phyloP scores from a whole-genome alignment of 768 basidiomycete species.

The Amanita rubescens region DNA sequence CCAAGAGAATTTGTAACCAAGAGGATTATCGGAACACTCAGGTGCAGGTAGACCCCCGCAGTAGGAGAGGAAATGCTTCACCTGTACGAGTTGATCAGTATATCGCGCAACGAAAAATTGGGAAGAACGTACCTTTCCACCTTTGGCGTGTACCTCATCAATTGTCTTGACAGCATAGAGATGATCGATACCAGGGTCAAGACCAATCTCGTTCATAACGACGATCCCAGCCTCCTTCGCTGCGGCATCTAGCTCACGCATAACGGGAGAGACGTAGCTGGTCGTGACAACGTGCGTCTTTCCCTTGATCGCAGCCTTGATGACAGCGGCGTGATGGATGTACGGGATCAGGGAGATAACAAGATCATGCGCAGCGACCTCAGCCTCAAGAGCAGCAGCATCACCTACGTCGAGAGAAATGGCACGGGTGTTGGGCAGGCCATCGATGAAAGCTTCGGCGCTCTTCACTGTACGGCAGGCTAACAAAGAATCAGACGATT shows the following conservation, averaged over 20 bases:
- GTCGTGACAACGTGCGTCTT: slow-evolving; percentile 96
- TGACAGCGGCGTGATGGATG: slow-evolving; percentile 82
- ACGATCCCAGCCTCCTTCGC: slow-evolving; percentile 85
- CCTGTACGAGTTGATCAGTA: slow-evolving; percentile 29
- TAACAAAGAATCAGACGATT: slow-evolving; percentile 17
- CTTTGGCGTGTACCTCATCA: slow-evolving; percentile 86
- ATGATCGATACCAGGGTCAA: slow-evolving; percentile 94
- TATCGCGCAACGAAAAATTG: not conserved
- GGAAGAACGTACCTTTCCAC: slow-evolving; percentile 69
- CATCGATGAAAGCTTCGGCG: slow-evolving; percentile 61
- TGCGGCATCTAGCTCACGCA: slow-evolving; percentile 77
- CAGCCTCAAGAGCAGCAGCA: slow-evolving; percentile 64
- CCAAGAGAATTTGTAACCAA: slow-evolving; percentile 99
- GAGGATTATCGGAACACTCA: slow-evolving; percentile 85
- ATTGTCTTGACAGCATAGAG: slow-evolving; percentile 93
- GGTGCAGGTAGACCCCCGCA: slow-evolving; percentile 96
- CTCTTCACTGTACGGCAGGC: slow-evolving; percentile 83
- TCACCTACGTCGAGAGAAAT: slow-evolving; percentile 79
- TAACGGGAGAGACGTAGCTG: slow-evolving; percentile 87
- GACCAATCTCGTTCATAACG: slow-evolving; percentile 96
- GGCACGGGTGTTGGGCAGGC: slow-evolving; percentile 63
- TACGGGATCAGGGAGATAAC: slow-evolving; percentile 98
- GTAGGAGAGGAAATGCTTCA: slow-evolving; percentile 90
- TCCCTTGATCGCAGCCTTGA: slow-evolving; percentile 83
- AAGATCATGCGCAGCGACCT: slow-evolving; percentile 81